Conservation (phyloP, 768 basidiomycete genomes). For the Hygrophoropsis aurantiaca region DNA sequence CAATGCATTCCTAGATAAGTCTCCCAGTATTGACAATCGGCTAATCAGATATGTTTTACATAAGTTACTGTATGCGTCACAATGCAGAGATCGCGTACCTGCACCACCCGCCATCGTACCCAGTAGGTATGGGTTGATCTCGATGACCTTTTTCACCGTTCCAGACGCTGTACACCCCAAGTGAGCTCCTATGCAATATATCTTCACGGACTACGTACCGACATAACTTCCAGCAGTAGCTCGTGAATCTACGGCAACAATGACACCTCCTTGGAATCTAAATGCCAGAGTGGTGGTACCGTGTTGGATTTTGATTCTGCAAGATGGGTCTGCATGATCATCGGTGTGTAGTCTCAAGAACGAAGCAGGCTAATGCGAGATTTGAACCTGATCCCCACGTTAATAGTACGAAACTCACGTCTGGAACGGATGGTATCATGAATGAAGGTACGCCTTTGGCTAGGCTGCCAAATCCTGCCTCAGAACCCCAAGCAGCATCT, state of each 20-base stretch:
- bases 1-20: slow-evolving; percentile 99
- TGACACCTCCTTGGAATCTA: slow-evolving; percentile 93
- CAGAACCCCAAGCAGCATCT: slow-evolving; percentile 79
- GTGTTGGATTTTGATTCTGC: slow-evolving; percentile 97
- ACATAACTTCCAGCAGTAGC: slow-evolving; percentile 97
- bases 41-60: slow-evolving; percentile 37
- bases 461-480: slow-evolving; percentile 78
- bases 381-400: neutral
- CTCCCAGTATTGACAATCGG: slow-evolving; percentile 97
- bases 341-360: slow-evolving; percentile 95
- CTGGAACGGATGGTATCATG: slow-evolving; percentile 67
- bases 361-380: slow-evolving; percentile 65
- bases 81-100: slow-evolving; percentile 47
- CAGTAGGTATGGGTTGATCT: slow-evolving; percentile 98
- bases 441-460: slow-evolving; percentile 73
- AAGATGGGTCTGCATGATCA: slow-evolving; percentile 90
- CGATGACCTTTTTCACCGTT: slow-evolving; percentile 99
- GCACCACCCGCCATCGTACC: slow-evolving; percentile 99
- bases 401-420: slow-evolving; percentile 50
- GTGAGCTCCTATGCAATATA: neutral
- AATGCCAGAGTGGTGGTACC: slow-evolving; percentile 99
- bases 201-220: slow-evolving; percentile 50
- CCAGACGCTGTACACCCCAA: slow-evolving; percentile 67
- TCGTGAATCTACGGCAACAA: slow-evolving; percentile 98
- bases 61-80: neutral